A percentile compares a stretch with the other conserved stretches of the same genome.
Conservation (phyloP, 2,329 filamentous ascomycete species). For the Talaromyces sp. region DNA sequence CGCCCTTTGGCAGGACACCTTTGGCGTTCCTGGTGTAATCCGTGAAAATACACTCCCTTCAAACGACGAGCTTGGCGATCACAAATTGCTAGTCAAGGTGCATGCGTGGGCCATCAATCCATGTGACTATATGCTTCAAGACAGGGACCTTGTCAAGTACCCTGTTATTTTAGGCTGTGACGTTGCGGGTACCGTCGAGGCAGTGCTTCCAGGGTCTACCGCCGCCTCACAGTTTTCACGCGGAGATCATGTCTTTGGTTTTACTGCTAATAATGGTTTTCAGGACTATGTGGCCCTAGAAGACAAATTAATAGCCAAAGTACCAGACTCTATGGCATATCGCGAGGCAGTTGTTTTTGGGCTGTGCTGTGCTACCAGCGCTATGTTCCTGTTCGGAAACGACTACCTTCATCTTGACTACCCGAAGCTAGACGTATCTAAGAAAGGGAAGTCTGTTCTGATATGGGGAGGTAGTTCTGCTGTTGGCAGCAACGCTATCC, state of each 20-base stretch:
- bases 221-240: constrained; percentile 15
- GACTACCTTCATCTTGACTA: constrained; percentile 15
- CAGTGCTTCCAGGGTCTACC: constrained; percentile 15
- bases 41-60: no score
- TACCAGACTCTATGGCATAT: constrained; percentile 18
- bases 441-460: constrained; percentile 30
- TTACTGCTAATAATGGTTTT: constrained; percentile 18
- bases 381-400: constrained; percentile 19
- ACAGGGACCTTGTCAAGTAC: constrained; percentile 11
- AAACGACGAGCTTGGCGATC: background rate
- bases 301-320: constrained; percentile 11
- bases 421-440: constrained; percentile 1
- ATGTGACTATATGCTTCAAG: constrained; percentile 29
- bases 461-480: constrained; percentile 48
- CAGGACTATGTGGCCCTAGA: constrained; percentile 20
- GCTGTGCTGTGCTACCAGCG: constrained; percentile 20
- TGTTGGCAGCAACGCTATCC: constrained; percentile 39
- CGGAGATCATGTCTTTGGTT: constrained; percentile 23
- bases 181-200: constrained; percentile 23
- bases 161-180: constrained; percentile 22
- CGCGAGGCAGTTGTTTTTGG: constrained; percentile 22
- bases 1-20: no score
- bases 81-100: constrained; percentile 17
- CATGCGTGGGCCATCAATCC: constrained; percentile 20
- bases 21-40: no score